Base-by-base conservation (phyloP, 164 flowering plant genomes). In the Stephania japonica region DNA sequence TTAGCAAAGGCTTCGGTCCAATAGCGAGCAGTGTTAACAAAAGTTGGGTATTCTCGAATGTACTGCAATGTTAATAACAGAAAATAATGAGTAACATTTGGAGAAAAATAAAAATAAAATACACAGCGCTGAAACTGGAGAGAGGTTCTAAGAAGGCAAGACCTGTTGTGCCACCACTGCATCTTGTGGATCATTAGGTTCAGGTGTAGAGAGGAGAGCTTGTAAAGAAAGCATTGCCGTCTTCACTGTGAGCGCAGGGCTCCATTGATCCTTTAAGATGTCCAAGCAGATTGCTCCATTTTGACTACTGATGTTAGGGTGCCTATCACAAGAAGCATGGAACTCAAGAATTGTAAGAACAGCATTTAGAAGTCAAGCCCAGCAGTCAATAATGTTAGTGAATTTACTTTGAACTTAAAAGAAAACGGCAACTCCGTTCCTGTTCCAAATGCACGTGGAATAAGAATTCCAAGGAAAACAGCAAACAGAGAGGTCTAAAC, bases 111-210 rank as follows among this genome's bases (percentile, higher is more conserved):
- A 32, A 32, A 32, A 32, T 32, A 32, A 32, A 2, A 32, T 32
- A 70, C 32, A n/a, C 27, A 50, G 68, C 53, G 53, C 11, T 24
- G 38, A 67, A 27, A 72, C 56, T n/a, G 7, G 64, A n/a, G 23
- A 6, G 64, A 38, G 41, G 49, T 63, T 41, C n/a, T 24, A 13
- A 44, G 24, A 59, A 21, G n/a, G 21, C 23, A 59, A 68, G 11
- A 95, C 99, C 97, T 96, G 98, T 76, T 91, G 87, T 24, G 99
- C 99, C 41, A 96, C 99, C 65, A 93, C 98, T 59, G 99, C 99
- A 88, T 93, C 98, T 83, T 95, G 99, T 75, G 99, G 99, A 80
- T 95, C 99, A 83, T 87, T 91, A 66, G 99, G 98, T 79, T 87
- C 86, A 27, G 99, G 99, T 26, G 99, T 84, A 80, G 99, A 96